Evolutionary conservation across 2,329 filamentous ascomycete species (phyloP), one percentile per base, ranked within the genome.

Genomic region (Phialocephala subalpina): DNA sequence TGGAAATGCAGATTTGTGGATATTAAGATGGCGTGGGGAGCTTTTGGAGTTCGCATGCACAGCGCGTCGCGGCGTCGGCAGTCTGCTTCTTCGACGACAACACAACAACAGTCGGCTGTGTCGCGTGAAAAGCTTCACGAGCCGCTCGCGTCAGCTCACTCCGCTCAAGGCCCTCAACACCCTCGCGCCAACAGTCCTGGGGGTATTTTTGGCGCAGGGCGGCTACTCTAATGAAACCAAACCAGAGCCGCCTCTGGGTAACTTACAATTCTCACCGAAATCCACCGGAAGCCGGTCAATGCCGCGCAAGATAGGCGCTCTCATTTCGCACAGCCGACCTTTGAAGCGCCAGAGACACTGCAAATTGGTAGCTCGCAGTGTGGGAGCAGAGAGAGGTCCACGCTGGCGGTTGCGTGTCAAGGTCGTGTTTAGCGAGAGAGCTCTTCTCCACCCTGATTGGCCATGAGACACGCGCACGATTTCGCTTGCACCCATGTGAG

Each of bases 331-430:
- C 69, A 71, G 71, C 73, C 73, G 71, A 70, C 69, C 55, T 29
- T 68, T 56, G 67, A 73, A 73, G 72, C 70, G 60, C 65, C 63
- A 58, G 14, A n/a, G 27, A 42, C 52, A 45, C 65, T 64, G 63
- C 1, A 52, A 4, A 25, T n/a, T 49, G 42, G 40, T 59, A 25
- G 20, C 18, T n/a, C n/a, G 33, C 16, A 20, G 18, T 18, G 40
- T 27, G 20, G 9, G 1, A 40, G 58, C 6, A 22, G n/a, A 8
- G 29, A 22, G 14, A 61, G 27, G 45, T 66, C 59, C 52, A 52
- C 45, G 42, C 66, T 56, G 73, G 69, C 69, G 73, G 69, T 62
- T 73, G 67, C 73, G 73, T 73, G 73, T 72, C 63, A 72, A 63
- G 64, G 62, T 74, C 74, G 73, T 73, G 73, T 75, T 64, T 68